phyloP scores from a whole-genome alignment of 176 grass and related monocot genomes.

The Eleusine indica region DNA sequence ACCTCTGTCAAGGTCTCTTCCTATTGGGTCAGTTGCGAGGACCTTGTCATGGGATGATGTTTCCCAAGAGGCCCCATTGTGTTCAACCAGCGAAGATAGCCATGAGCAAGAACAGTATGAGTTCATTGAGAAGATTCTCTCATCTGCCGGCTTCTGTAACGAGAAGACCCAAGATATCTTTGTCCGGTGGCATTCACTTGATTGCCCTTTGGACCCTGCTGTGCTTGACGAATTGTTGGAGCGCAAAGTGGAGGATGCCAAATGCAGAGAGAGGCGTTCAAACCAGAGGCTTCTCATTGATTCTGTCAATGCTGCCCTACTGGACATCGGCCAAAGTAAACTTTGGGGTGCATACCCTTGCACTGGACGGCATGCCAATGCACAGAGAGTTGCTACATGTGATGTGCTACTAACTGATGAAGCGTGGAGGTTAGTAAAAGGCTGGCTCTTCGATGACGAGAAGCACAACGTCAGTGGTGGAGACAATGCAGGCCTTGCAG shows the following conservation, averaged over 20 bases:
- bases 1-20: constrained; percentile 70
- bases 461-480: constrained; percentile 15
- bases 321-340: constrained; percentile 63
- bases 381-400: constrained; percentile 9
- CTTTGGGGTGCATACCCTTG: constrained; percentile 61
- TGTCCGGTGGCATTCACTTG: constrained; percentile 63
- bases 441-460: constrained; percentile 61
- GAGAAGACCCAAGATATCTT: constrained; percentile 50
- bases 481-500: constrained; percentile 41
- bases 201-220: constrained; percentile 61
- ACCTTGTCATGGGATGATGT: constrained; percentile 82
- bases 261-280: constrained; percentile 76
- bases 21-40: constrained; percentile 76
- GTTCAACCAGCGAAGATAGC: constrained; percentile 27
- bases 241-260: constrained; percentile 58
- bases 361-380: constrained; percentile 20
- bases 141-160: constrained; percentile 48
- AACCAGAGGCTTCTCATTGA: constrained; percentile 84
- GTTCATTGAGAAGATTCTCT: constrained; percentile 70
- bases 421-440: constrained; percentile 66
- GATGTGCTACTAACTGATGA: constrained; percentile 43
- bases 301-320: constrained; percentile 69
- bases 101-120: constrained; percentile 58
- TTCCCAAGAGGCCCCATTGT: constrained; percentile 42
- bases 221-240: constrained; percentile 73